Evolutionary conservation across 805 yeast species (phyloP), one percentile per base, ranked within the genome.

Genomic region (Kodamaea sagamina): DNA sequence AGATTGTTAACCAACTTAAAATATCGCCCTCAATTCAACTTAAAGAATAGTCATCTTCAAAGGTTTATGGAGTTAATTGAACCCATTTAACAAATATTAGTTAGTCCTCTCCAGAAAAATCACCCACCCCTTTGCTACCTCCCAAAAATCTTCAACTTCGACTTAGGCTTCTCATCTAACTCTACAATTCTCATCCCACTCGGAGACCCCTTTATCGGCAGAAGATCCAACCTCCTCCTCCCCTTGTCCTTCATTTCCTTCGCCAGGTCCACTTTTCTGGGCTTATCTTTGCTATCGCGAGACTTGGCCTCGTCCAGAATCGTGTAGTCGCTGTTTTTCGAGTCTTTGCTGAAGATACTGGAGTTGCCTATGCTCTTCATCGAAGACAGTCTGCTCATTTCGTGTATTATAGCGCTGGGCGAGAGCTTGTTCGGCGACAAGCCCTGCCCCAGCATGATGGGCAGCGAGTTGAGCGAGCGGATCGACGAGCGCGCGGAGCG

Each of bases 151-250:
- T 25, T 44, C 37, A 49, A 36, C 35, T 40, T 49, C 12, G 47
- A 42, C 27, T 42, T 49, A 13, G 48, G 49, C 28, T 46, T 46
- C n/a, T 42, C 48, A 11, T 31, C 42, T n/a, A 41, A n/a, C 8
- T 36, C 45, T n/a, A 32, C 41, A 24, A 36, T 25, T 24, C 44
- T 37, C 9, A 29, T 41, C 5, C 42, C 45, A 17, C 41, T 49
- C 9, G 51, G 53, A 2, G 53, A 47, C 10, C 51, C 53, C 34
- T 40, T 44, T 12, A 49, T 49, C 9, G 51, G 47, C 22, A 48
- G 38, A 10, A 46, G 32, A 8, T 41, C 39, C 25, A 13, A 17
- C 6, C 19, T 15, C 15, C 34, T 15, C 17, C 34, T 29, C 10
- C 9, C 19, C 17, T 17, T 29, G 15, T 29, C 34, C 17, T 29